These are phyloP conservation scores for Raffaelea albimanens DNA, from an alignment of 2,329 filamentous ascomycete genomes.

Conservation along the genomic window DNA sequence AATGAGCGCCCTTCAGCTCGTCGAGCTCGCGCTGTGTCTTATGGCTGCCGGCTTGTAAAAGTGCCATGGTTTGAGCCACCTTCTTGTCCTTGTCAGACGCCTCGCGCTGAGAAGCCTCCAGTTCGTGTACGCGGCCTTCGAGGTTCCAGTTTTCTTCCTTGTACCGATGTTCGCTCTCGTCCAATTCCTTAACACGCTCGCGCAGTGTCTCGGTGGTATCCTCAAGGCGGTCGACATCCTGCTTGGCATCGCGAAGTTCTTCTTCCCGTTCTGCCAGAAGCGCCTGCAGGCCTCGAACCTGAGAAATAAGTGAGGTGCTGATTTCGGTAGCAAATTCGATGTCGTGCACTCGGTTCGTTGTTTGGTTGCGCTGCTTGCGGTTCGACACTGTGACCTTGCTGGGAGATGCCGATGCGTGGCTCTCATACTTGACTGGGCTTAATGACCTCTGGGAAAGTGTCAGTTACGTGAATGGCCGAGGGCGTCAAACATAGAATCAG, in stretches of 20 bases:
- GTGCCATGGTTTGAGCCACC: slow-evolving; percentile 61
- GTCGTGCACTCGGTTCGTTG: slow-evolving; percentile 79
- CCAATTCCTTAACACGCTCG: slow-evolving; percentile 70
- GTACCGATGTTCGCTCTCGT: slow-evolving; percentile 91
- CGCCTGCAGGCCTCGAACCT: slow-evolving; percentile 82
- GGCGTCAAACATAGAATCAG: slow-evolving; percentile 4
- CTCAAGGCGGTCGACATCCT: slow-evolving; percentile 72
- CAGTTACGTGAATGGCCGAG: background rate
- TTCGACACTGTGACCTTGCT: slow-evolving; percentile 83
- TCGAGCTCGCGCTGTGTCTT: slow-evolving; percentile 78
- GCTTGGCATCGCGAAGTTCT: slow-evolving; percentile 62
- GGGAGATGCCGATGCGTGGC: slow-evolving; percentile 74
- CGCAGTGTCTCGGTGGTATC: slow-evolving; percentile 70
- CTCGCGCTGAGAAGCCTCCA: slow-evolving; percentile 64
- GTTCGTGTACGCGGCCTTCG: slow-evolving; percentile 83
- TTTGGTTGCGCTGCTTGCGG: slow-evolving; percentile 83
- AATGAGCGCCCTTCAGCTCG: slow-evolving; percentile 71
- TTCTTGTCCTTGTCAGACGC: slow-evolving; percentile 75
- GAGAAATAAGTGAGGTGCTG: slow-evolving; percentile 85
- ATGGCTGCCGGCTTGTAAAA: slow-evolving; percentile 65
- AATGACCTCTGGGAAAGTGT: slow-evolving; percentile 47
- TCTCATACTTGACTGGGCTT: slow-evolving; percentile 71
- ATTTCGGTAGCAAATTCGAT: slow-evolving; percentile 99
- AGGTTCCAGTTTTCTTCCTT: slow-evolving; percentile 99
- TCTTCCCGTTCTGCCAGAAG: slow-evolving; percentile 84